A percentile compares a stretch with the other conserved stretches of the same genome.
Conservation (phyloP, 106 monocot species). For the Apostasia ramifera region DNA sequence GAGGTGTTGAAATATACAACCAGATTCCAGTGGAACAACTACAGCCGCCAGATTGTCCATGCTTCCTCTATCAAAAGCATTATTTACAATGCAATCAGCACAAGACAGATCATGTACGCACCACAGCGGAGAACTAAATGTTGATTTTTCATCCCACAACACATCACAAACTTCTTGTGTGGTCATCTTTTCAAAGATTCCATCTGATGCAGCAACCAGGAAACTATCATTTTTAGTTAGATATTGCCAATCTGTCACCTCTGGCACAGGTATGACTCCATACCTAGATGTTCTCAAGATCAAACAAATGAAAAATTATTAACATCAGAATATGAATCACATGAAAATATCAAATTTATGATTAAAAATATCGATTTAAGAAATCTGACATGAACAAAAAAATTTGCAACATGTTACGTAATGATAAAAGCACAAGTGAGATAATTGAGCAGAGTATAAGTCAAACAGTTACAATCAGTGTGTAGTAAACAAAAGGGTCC, state of each 20-base stretch:
- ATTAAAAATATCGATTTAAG: too few species aligned
- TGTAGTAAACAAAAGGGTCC: too few species aligned
- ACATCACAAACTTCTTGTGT: conserved; percentile 81
- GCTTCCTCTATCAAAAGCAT: conserved; percentile 70
- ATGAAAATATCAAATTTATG: too few species aligned
- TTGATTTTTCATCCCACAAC: conserved; percentile 41
- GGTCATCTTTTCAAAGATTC: conserved; percentile 81
- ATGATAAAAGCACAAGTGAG: too few species aligned
- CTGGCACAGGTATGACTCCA: conserved; percentile 87
- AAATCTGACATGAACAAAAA: too few species aligned
- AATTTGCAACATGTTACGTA: too few species aligned
- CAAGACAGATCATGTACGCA: conserved; percentile 20
- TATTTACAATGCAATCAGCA: conserved; percentile 51
- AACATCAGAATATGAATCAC: background rate
- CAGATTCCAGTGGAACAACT: conserved; percentile 51
- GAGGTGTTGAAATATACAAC: conserved; percentile 12
- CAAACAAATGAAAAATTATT: conserved; percentile 3
- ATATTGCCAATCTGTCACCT: conserved; percentile 66
- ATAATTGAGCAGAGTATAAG: too few species aligned
- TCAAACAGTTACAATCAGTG: too few species aligned
- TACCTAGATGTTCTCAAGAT: conserved; percentile 40
- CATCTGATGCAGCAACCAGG: conserved; percentile 79
- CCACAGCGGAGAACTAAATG: conserved; percentile 10
- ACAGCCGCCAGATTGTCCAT: conserved; percentile 75
- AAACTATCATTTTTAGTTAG: conserved; percentile 57